A percentile compares a stretch with the other conserved stretches of the same genome.
These are phyloP conservation scores for Lophium mytilinum DNA, from an alignment of 495 filamentous ascomycete species.

Conservation along the genomic window DNA sequence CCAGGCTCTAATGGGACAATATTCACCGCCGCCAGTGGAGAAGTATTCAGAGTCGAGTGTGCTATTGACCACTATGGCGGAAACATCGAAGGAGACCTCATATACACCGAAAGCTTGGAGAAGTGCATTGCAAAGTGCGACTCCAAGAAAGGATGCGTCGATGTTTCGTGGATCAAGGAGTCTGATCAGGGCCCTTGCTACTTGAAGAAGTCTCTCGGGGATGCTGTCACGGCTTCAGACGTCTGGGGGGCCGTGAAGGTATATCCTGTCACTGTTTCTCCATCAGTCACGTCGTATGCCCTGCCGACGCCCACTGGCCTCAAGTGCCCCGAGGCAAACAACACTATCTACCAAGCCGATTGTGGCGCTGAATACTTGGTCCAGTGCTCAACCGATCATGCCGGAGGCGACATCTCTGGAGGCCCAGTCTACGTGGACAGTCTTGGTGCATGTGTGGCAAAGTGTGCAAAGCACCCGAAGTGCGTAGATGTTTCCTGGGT, in stretches of 20 bases:
- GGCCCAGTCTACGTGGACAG: slow-evolving; percentile 2
- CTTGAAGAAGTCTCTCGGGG: neutral
- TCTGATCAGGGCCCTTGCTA: neutral
- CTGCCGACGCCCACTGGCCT: neutral
- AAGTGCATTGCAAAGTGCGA: neutral
- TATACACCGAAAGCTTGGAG: neutral
- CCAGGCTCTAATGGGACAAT: neutral
- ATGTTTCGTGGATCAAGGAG: neutral
- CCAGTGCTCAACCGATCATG: slow-evolving; percentile 7
- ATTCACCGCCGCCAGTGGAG: neutral
- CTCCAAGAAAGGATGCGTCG: neutral
- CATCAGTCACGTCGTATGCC: neutral
- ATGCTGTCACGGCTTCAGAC: neutral
- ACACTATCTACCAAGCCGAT: slow-evolving; percentile 4
- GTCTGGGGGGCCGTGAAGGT: neutral
- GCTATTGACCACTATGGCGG: neutral
- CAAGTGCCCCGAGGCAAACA: slow-evolving; percentile 7
- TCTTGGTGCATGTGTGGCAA: slow-evolving; percentile 5
- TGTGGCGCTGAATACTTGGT: slow-evolving; percentile 16
- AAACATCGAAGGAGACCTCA: neutral
- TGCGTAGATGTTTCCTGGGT: slow-evolving; percentile 12
- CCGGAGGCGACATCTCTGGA: slow-evolving; percentile 4
- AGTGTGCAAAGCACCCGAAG: neutral
- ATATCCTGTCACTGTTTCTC: neutral
- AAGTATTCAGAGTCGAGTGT: neutral